Conservation (phyloP, 257 asterid species). For the Nicotiana attenuata region DNA sequence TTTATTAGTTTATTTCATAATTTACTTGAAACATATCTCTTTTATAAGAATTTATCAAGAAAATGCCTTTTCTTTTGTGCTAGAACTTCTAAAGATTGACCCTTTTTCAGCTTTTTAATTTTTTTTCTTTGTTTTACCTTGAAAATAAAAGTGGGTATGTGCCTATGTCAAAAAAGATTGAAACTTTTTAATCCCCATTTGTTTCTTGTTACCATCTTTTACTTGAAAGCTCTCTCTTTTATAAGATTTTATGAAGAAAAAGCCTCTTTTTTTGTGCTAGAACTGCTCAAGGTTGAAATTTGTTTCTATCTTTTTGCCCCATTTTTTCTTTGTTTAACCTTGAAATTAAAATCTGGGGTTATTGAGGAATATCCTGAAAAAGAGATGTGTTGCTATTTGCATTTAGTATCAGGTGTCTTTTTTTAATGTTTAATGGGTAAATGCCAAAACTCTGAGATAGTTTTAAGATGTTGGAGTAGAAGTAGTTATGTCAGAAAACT, state of each 20-base stretch:
- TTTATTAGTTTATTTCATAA: no score
- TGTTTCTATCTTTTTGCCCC: background rate
- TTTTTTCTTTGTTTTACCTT: background rate
- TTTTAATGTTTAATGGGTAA: background rate
- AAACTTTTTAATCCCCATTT: background rate
- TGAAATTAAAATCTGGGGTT: background rate
- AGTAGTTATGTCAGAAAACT: conserved; percentile 1
- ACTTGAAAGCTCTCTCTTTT: background rate
- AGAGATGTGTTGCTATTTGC: background rate
- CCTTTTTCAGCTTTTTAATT: no score
- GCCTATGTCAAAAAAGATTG: background rate
- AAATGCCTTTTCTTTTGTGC: background rate
- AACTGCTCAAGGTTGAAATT: background rate
- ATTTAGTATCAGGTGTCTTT: background rate
- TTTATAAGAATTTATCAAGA: background rate
- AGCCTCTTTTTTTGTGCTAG: background rate
- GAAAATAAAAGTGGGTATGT: background rate
- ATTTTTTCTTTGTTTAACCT: background rate
- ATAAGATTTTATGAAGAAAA: background rate
- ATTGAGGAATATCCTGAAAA: background rate
- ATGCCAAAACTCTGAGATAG: background rate
- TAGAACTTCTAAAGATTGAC: background rate
- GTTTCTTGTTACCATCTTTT: background rate
- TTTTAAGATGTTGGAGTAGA: background rate
- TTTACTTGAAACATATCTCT: no score